A percentile compares a stretch with the other conserved stretches of the same genome.
Conservation (phyloP, 129 eudicot species). For the Centaurea solstitialis region DNA sequence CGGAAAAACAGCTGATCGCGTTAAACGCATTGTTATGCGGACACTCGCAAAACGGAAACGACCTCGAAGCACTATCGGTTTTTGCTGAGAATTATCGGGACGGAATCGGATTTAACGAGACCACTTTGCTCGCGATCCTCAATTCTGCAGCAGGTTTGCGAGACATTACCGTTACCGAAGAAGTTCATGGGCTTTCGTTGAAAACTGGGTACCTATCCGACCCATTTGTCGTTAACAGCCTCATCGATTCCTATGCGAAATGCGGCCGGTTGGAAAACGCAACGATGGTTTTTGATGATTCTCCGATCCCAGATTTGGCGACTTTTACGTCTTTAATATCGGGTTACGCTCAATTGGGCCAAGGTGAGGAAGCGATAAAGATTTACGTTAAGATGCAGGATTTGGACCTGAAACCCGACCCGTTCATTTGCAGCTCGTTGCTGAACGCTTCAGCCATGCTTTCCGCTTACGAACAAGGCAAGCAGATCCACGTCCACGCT, state of each 20-base stretch:
- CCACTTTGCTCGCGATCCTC: constrained; percentile 67
- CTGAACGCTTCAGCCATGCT: constrained; percentile 75
- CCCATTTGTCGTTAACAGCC: constrained; percentile 63
- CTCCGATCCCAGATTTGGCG: constrained; percentile 54
- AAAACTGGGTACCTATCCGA: constrained; percentile 67
- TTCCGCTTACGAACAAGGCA: constrained; percentile 89
- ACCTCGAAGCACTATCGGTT: constrained; percentile 45
- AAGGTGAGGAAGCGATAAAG: constrained; percentile 88
- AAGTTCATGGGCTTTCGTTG: constrained; percentile 59
- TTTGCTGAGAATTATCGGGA: constrained; percentile 44
- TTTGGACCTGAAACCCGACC: constrained; percentile 63
- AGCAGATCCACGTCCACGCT: constrained; percentile 79
- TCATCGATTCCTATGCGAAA: constrained; percentile 73
- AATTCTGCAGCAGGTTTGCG: constrained; percentile 65
- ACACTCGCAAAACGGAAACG: constrained; percentile 51
- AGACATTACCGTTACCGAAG: constrained; percentile 37
- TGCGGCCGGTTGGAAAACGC: constrained; percentile 55
- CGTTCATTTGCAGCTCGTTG: constrained; percentile 72
- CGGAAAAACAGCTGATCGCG: constrained; percentile 56
- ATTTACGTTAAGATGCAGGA: constrained; percentile 60
- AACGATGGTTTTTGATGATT: constrained; percentile 54
- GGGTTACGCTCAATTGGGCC: constrained; percentile 72
- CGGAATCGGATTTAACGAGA: constrained; percentile 50
- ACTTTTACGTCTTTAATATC: constrained; percentile 84
- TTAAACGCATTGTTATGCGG: constrained; percentile 72